Evolutionary conservation across 2,329 filamentous ascomycete genomes (phyloP), one percentile per base, ranked within the genome.

Genomic region (Fonsecaea pedrosoi): DNA sequence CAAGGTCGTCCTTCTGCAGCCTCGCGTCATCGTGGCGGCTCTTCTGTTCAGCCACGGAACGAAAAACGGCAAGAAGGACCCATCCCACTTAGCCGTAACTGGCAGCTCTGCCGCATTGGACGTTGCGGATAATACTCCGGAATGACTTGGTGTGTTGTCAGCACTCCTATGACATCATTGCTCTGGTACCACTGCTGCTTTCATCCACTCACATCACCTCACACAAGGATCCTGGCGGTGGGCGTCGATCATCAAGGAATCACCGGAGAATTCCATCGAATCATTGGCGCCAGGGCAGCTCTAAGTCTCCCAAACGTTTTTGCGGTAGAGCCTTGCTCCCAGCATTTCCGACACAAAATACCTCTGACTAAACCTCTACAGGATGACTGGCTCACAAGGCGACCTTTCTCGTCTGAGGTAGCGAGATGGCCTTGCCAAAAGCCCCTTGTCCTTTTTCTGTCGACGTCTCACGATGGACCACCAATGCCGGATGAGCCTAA

Each of bases 291-390:
- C 32, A 5, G 35, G 6, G 10, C 53, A 2, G 21, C 53, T 55
- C 61, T 30, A 10, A 30, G 25, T 8, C 32, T 40, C 58, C 53
- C 53, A 50, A 58, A 61, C 50, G 25, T 57, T 66, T 58, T 61
- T 54, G 50, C 35, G 54, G 40, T 50, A 62, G 42, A 66, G 59
- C 59, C 59, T 66, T 57, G 45, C 54, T 62, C 60, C 50, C 53
- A 62, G 30, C n/a, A 37, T 37, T 13, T 62, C 59, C 45, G 64
- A 62, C 40, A 45, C 53, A 50, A 40, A 56, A 32, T 55, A n/a
- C 54, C 59, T 30, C 30, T 66, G 58, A 58, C 63, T 62, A 50
- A 57, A 57, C 60, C 25, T n/a, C 48, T 40, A 53, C 53, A 50
- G 21, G 48, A 59, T 64, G 34, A 60, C 37, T 21, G 10, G n/a